Evolutionary conservation across 345 rosid genomes (phyloP), one percentile per base, ranked within the genome.

Genomic region (Orychophragmus violaceus): DNA sequence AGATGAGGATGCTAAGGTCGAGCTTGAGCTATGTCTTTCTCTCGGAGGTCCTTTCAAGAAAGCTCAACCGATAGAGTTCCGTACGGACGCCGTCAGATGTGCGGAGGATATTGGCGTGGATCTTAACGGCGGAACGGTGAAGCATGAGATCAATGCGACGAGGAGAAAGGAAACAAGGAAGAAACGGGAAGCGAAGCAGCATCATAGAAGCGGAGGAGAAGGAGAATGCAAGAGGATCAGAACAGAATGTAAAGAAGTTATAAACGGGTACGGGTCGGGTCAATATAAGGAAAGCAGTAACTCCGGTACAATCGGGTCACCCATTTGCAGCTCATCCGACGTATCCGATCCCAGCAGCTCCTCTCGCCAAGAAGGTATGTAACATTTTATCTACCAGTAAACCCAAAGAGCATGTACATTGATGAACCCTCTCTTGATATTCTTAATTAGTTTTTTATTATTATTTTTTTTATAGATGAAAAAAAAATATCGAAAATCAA

Each of bases 11-110:
- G 52, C 61, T 9, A 83, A 78, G 68, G 46, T 81, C 3, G 89
- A 80, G 81, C 82, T 88, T 7, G 95, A 85, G 57, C 72, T 88
- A 42, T 81, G 82, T 5, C 79, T 85, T 51, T 88, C 91, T 5
- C 69, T 84, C 0, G 89, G 89, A 50, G 81, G 91, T 66, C 66
- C 79, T 39, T 79, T 76, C 52, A 72, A 51, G n/a, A 76, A 74
- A 30, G 36, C 50, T 30, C 74, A 74, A 16, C 72, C 58, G 35
- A 6, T 46, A 69, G 22, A 4, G 30, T 39, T 10, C 19, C 3
- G 21, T 41, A 41, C 6, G 46, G 10, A 41, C 46, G 9, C 46
- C 46, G 19, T 41, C 5, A 41, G 33, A 45, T 19, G 51, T 0
- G 18, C 6, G 2, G 27, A 59, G 12, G 70, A 28, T 14, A 19